Evolutionary conservation across 495 filamentous ascomycete species (phyloP), one percentile per base, ranked within the genome.

Genomic region (Aspergillus nidulans): DNA sequence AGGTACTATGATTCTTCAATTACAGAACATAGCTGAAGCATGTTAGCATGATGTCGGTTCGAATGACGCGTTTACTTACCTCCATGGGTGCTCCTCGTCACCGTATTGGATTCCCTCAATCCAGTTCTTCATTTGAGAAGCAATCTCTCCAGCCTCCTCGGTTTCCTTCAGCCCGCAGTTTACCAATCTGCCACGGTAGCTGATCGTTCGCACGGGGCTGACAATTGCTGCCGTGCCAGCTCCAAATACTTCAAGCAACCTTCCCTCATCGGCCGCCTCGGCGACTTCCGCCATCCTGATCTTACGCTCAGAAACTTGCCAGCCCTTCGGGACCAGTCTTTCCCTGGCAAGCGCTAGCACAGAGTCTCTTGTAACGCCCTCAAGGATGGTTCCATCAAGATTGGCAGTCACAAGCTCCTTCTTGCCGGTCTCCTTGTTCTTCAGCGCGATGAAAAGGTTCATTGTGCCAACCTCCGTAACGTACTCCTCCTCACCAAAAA

Each of bases 391-490:
- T 24, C 95, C 94, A 68, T 97, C 94, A 19, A 98, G 77, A 49
- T 94, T 92, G 45, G 92, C 89, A 16, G 94, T 98, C 56, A 96
- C 69, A 15, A 98, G 79, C 75, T 95, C 90, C 66, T 91, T 91
- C 78, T 88, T 80, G 3, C 92, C 94, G 19, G 87, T 90, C 63
- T 88, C 80, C 76, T 87, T 88, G 72, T 91, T 83, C 69, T 80
- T 80, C 58, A 96, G 67, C 12, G 87, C 89, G 8, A 86, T 82
- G 65, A 97, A 98, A 56, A 98, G 82, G 70, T 98, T 98, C 94
- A 97, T 98, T 28, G 95, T 96, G 52, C 94, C 94, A 28, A 94
- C 94, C 72, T 98, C 94, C 28, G 95, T 98, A 32, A 96, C 84
- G 63, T 84, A 95, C 60, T 96, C 90, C 72, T 97, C 91, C 57